Evolutionary conservation across 257 asterid species (phyloP).

Genomic region (Coffea canephora): DNA sequence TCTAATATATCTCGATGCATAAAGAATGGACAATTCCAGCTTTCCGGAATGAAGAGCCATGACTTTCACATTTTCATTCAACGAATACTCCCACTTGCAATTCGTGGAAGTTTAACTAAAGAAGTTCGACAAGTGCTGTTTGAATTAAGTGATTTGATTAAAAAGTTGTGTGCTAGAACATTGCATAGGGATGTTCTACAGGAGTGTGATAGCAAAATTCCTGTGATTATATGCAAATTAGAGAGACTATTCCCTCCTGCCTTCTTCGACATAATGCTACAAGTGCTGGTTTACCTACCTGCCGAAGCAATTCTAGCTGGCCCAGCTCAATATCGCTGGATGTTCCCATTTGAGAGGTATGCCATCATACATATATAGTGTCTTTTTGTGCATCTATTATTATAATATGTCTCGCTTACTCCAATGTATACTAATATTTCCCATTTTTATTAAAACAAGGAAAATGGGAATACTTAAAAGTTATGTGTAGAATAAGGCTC

Average conservation of each 20-base stretch:
- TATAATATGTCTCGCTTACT: too few species aligned
- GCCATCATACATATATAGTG: too few species aligned
- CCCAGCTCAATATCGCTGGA: neutral
- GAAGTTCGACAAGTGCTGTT: neutral
- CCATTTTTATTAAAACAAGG: too few species aligned
- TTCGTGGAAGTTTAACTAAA: too few species aligned
- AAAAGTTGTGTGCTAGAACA: neutral
- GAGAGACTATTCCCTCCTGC: constrained; percentile 8
- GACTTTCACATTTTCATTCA: neutral
- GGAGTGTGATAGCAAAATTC: neutral
- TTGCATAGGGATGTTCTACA: neutral
- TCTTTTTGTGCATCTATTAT: too few species aligned
- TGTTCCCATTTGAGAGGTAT: constrained; percentile 15
- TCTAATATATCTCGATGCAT: constrained; percentile 8
- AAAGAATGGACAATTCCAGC: neutral
- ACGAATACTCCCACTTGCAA: too few species aligned
- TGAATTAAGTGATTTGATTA: neutral
- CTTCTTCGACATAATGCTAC: neutral
- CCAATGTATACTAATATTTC: neutral
- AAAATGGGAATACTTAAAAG: too few species aligned
- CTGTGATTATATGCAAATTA: neutral
- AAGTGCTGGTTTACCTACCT: neutral
- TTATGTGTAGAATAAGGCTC: too few species aligned
- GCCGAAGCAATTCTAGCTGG: neutral
- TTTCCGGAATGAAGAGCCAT: constrained; percentile 1